Conservation (phyloP, 2,329 filamentous ascomycete species). For the Trichophaea hybrida region DNA sequence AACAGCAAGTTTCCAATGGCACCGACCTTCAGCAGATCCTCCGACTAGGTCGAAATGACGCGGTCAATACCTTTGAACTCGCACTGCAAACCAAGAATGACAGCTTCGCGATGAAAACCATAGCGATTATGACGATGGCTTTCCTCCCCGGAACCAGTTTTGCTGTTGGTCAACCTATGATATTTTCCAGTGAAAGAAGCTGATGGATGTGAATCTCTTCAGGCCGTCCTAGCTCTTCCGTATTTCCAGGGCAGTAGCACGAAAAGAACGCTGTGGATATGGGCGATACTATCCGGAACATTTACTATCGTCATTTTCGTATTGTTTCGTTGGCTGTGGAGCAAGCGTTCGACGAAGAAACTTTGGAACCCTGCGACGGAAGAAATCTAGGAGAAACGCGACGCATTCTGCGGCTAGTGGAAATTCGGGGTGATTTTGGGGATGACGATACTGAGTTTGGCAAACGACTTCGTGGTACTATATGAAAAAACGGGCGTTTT, state of each 20-base stretch:
- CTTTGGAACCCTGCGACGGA: no score
- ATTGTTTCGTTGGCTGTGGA: background rate
- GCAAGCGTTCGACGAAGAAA: no score
- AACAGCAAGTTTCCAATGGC: background rate
- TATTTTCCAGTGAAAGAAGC: no score
- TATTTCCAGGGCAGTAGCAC: background rate
- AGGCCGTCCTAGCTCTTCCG: background rate
- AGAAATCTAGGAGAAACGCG: no score
- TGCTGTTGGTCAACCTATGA: background rate
- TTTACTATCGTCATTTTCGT: background rate
- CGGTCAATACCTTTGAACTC: background rate
- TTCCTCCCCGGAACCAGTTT: background rate
- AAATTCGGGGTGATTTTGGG: no score
- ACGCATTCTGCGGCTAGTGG: no score
- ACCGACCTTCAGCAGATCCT: background rate
- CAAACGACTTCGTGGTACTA: no score
- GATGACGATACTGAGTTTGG: no score
- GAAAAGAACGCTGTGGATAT: background rate
- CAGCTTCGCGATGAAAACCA: background rate
- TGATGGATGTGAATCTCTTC: background rate
- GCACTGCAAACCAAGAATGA: background rate
- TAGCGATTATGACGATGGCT: background rate
- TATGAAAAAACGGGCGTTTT: no score
- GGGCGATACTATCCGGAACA: background rate
- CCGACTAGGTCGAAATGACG: background rate